phyloP scores from a whole-genome alignment of 2,329 filamentous ascomycete species.

The Bipolaris cookei region DNA sequence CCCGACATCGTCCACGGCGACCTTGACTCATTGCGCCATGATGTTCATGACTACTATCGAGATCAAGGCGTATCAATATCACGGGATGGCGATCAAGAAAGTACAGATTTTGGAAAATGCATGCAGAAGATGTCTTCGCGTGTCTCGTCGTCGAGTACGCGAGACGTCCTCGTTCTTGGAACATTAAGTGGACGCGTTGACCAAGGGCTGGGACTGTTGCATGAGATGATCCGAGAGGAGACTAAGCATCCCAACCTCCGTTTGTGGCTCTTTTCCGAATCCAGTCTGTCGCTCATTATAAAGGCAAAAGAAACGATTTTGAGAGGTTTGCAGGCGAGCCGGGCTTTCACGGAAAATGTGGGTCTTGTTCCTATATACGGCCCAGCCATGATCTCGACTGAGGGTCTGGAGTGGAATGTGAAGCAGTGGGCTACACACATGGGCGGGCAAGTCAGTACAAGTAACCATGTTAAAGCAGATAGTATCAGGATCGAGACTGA shows the following conservation, averaged over 20 bases:
- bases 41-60: conserved; percentile 71
- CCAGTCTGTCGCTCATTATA: conserved; percentile 84
- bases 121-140: conserved; percentile 63
- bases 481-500: conserved; percentile 50
- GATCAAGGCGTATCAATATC: conserved; percentile 67
- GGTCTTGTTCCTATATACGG: conserved; percentile 86
- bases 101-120: conserved; percentile 88
- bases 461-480: conserved; percentile 55
- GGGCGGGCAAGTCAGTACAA: conserved; percentile 57
- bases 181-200: conserved; percentile 90
- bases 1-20: conserved; percentile 80
- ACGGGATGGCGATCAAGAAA: conserved; percentile 78
- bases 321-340: conserved; percentile 59
- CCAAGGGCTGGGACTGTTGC: conserved; percentile 86
- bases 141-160: conserved; percentile 48
- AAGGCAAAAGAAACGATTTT: conserved; percentile 71
- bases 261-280: conserved; percentile 80
- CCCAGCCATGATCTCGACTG: conserved; percentile 77
- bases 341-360: conserved; percentile 75
- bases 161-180: conserved; percentile 78
- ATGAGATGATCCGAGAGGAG: conserved; percentile 73
- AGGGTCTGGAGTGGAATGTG: conserved; percentile 91
- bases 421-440: conserved; percentile 72
- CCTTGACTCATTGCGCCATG: conserved; percentile 77
- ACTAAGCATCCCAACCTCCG: conserved; percentile 50